These are phyloP conservation scores for Hymenoscyphus infarciens DNA, from an alignment of 2,329 filamentous ascomycete species.

Conservation along the genomic window DNA sequence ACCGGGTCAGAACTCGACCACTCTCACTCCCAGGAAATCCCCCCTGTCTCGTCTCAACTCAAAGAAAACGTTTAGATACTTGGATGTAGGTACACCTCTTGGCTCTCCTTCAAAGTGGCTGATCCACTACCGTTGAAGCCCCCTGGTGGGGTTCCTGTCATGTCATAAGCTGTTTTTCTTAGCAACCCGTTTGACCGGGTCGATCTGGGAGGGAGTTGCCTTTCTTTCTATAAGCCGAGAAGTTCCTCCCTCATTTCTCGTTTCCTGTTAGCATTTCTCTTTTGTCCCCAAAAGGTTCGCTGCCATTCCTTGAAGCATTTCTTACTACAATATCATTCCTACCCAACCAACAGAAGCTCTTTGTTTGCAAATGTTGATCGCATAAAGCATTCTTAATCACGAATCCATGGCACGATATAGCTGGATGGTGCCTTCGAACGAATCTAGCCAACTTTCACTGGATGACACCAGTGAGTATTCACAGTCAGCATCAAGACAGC, in stretches of 20 bases:
- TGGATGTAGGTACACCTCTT: slow-evolving; percentile 18
- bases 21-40: slow-evolving; percentile 17
- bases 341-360: slow-evolving; percentile 25
- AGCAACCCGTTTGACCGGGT: slow-evolving; percentile 12
- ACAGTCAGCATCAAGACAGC: slow-evolving; percentile 22
- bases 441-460: slow-evolving; percentile 22
- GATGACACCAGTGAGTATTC: slow-evolving; percentile 23
- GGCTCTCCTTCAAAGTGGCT: slow-evolving; percentile 16
- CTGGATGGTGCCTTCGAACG: slow-evolving; percentile 27
- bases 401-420: slow-evolving; percentile 30
- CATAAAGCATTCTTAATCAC: slow-evolving; percentile 32
- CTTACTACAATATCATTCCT: slow-evolving; percentile 33
- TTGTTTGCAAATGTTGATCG: slow-evolving; percentile 21
- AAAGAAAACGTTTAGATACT: slow-evolving; percentile 12
- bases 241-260: slow-evolving; percentile 35
- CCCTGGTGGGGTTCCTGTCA: slow-evolving; percentile 23
- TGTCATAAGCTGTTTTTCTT: slow-evolving; percentile 14
- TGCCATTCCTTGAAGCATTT: slow-evolving; percentile 36
- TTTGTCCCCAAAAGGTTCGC: slow-evolving; percentile 20
- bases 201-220: slow-evolving; percentile 8
- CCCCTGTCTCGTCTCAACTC: slow-evolving; percentile 22
- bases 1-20: slow-evolving; percentile 20
- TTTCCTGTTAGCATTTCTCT: slow-evolving; percentile 32
- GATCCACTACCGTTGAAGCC: slow-evolving; percentile 23
- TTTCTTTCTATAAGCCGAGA: slow-evolving; percentile 31